Evolutionary conservation across 306 rosid genomes (phyloP), one percentile per base, ranked within the genome.

Genomic region (Cercis canadensis): DNA sequence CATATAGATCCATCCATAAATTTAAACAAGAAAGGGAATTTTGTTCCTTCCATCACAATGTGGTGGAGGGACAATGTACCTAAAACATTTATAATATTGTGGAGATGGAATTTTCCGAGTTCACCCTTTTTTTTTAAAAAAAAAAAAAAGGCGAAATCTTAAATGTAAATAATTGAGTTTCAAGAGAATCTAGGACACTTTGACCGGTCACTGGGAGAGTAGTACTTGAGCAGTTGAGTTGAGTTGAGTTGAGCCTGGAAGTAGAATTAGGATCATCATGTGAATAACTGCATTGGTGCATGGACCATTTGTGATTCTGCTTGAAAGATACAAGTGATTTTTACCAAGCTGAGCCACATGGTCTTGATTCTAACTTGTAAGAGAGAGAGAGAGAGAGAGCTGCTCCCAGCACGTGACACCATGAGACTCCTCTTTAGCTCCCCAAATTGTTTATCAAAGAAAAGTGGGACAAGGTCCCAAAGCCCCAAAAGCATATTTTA

Each of bases 381-480:
- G 1, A 3, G 4, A 37, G 39, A 34, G 39, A 34, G 39, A 43
- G 69, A 33, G 69, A 70, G 81, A 79, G 18, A 39, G 74, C 67
- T 81, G 84, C 67, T 66, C 81, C 73, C 68, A 60, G 67, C 97
- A 88, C 90, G 95, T 90, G 97, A 86, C 61, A 32, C 74, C 92
- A 85, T 62, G 87, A 73, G 84, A 69, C 11, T 6, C 62, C 11
- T 58, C 17, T 11, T 17, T 62, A 58, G 37, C 47, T 47, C 5
- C 6, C 57, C 39, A 11, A 15, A 3, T 78, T 56, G 65, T 77
- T 69, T 49, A 47, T 9, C 54, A 5, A 65, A 51, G 34, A 51
- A 65, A 62, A 31, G 40, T 41, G 55, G 18, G 36, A n/a, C 50
- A 69, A 70, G 45, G 61, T 36, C 29, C n/a, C n/a, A n/a, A n/a